Conservation (phyloP, 495 filamentous ascomycete species). For the Echria macrotheca region DNA sequence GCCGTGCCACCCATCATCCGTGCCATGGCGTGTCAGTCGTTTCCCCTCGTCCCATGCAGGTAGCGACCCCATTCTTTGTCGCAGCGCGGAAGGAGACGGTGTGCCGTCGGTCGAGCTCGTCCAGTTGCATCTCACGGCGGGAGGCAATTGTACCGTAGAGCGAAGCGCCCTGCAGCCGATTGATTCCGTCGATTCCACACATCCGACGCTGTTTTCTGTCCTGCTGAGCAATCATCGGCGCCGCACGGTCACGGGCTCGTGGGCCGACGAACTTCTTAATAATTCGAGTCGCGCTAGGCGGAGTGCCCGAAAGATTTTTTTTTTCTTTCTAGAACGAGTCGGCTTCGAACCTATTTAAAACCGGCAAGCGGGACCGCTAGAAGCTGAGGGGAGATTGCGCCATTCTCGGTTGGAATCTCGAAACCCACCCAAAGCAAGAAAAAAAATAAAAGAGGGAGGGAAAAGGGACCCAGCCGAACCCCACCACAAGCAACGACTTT, state of each 20-base stretch:
- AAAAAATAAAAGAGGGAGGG: neutral
- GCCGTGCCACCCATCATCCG: too few species aligned
- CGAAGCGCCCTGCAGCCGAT: slow-evolving; percentile 2
- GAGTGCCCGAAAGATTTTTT: slow-evolving; percentile 1
- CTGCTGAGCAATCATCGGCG: slow-evolving; percentile 14
- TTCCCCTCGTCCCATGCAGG: too few species aligned
- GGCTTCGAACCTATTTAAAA: slow-evolving; percentile 13
- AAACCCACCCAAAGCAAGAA: neutral
- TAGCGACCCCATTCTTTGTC: too few species aligned
- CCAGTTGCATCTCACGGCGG: neutral
- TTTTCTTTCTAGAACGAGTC: too few species aligned
- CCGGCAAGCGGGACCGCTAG: too few species aligned
- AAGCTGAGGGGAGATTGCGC: too few species aligned
- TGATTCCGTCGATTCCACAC: neutral
- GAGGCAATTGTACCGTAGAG: neutral
- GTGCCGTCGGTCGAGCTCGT: neutral
- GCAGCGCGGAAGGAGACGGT: neutral
- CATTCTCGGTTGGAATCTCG: too few species aligned
- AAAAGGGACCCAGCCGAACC: too few species aligned
- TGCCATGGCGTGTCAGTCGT: too few species aligned
- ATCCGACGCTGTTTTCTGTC: neutral
- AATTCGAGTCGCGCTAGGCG: slow-evolving; percentile 13
- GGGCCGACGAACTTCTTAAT: slow-evolving; percentile 4
- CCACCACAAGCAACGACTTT: neutral
- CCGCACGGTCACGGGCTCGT: neutral